Evolutionary conservation across 169 alveolate species (phyloP), one percentile per base, ranked within the genome.

Genomic region (Eimeria tenella): DNA sequence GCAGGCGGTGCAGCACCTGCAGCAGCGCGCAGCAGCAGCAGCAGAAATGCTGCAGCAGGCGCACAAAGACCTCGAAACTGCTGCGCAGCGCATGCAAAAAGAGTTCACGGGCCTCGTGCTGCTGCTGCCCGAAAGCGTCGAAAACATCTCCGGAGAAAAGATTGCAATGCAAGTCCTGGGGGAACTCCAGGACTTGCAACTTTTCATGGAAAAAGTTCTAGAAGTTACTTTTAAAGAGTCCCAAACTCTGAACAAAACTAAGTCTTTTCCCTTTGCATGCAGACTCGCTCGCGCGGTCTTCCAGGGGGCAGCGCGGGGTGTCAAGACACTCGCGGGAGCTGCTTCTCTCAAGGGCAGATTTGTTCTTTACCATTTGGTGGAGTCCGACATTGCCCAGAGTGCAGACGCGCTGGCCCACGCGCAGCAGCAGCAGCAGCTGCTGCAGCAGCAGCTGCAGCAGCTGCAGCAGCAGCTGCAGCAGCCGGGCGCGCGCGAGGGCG

Each of bases 401-500:
- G 19, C 23, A 63, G 73, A 63, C n/a, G 23, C 23, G 10, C 42
- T 5, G 9, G 15, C 7, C n/a, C 42, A 19, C 7, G 73, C 73
- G 11, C 15, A 13, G n/a, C 73, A 63, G 73, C 15, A 13, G n/a
- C 73, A 4, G 73, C 6, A 4, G 19, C 65, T 58, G n/a, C n/a
- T 15, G 17, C 73, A 63, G 73, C 73, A 63, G 73, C 73, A 63
- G 73, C 73, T 4, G 73, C 73, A 63, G 73, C 73, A 5, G 73
- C 73, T 15, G 73, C 73, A 63, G 73, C 73, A 63, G 73, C 73
- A 63, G 73, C 73, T 17, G 73, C 73, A 63, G 73, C 31, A 6
- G 19, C 31, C 0, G 73, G 42, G 42, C 42, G 21, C n/a, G 73
- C 6, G 11, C 23, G 23, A 1, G 73, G 73, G 73, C 15, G 73